Evolutionary conservation across 108 stramenopile species (phyloP).

Genomic region (Nitzschia sp.): DNA sequence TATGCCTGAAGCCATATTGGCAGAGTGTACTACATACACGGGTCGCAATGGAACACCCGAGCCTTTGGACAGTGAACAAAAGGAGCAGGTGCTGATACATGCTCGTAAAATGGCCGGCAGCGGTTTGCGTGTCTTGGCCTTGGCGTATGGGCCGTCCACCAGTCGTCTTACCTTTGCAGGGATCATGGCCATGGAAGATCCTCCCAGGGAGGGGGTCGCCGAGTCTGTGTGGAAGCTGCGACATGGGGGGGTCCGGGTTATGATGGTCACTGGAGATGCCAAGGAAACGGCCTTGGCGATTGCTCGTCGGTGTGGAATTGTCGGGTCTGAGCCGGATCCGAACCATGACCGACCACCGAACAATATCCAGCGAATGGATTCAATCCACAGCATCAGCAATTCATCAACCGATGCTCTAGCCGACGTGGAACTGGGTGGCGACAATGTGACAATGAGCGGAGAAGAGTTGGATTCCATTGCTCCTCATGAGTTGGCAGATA

Average conservation of each 20-base stretch:
- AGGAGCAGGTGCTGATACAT: conserved; percentile 47
- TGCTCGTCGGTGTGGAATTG: conserved; percentile 82
- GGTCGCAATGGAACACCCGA: conserved; percentile 52
- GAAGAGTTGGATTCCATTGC: conserved; percentile 79
- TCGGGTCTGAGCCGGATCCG: conserved; percentile 23
- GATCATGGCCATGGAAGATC: conserved; percentile 91
- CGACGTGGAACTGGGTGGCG: conserved; percentile 42
- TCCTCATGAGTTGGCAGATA: conserved; percentile 55
- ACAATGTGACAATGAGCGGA: conserved; percentile 56
- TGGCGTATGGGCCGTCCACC: conserved; percentile 71
- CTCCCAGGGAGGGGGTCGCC: conserved; percentile 82
- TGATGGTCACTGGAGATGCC: conserved; percentile 98
- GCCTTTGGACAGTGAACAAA: conserved; percentile 54
- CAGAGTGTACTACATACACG: conserved; percentile 65
- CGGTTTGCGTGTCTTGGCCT: conserved; percentile 89
- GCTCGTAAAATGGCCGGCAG: conserved; percentile 72
- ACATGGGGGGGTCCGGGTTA: conserved; percentile 80
- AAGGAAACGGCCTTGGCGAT: conserved; percentile 94
- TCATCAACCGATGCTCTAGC: conserved; percentile 1
- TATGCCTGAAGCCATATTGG: conserved; percentile 86
- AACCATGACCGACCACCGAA: neutral
- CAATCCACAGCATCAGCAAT: conserved; percentile 1
- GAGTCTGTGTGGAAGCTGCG: conserved; percentile 78
- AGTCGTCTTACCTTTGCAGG: conserved; percentile 85
- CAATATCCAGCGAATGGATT: neutral